These are phyloP conservation scores for Sorghum bicolor DNA, from an alignment of 176 grass and related monocot species.

Conservation along the genomic window Sorghum_bicolor_NCBIv3 NC_012870.2:6867001-6867500, in stretches of 20 bases:
- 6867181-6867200: conserved; percentile 65
- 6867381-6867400: conserved; percentile 37
- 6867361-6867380: conserved; percentile 46
- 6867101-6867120: conserved; percentile 37
- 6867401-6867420: conserved; percentile 61
- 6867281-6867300: conserved; percentile 36
- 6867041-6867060: conserved; percentile 20
- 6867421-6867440: conserved; percentile 40
- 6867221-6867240: conserved; percentile 67
- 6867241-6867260: conserved; percentile 37
- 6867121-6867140: conserved; percentile 52
- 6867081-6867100: conserved; percentile 42
- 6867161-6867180: conserved; percentile 44
- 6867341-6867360: conserved; percentile 47
- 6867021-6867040: conserved; percentile 45
- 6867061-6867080: conserved; percentile 25
- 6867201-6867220: conserved; percentile 49
- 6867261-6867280: conserved; percentile 40
- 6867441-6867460: conserved; percentile 54
- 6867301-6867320: conserved; percentile 54
- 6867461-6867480: conserved; percentile 65
- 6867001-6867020: conserved; percentile 41
- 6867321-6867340: conserved; percentile 34
- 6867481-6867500: conserved; percentile 79
- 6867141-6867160: conserved; percentile 43